Conservation (phyloP, 1,284 basidiomycete species). For the Melampsora americana region DNA sequence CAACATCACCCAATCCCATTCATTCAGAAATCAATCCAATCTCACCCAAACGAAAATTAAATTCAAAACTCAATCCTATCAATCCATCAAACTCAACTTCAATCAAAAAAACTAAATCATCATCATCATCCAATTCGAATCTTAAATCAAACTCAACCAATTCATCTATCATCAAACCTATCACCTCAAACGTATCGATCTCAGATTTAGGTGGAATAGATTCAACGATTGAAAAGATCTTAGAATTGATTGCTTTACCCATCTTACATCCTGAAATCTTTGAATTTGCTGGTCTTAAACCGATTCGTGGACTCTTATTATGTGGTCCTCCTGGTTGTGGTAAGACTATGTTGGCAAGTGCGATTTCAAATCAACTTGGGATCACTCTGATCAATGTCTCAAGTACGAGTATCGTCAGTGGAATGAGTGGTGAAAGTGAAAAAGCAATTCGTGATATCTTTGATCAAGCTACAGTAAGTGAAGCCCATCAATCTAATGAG, state of each 20-base stretch:
- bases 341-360: constrained; percentile 85
- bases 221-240: constrained; percentile 79
- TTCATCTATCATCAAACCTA: constrained; percentile 28
- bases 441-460: constrained; percentile 93
- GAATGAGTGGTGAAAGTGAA: constrained; percentile 96
- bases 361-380: constrained; percentile 86
- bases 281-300: constrained; percentile 82
- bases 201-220: constrained; percentile 85
- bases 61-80: background rate
- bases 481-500: too few relatives aligned
- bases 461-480: constrained; percentile 82
- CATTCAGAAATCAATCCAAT: background rate
- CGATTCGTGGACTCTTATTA: constrained; percentile 86
- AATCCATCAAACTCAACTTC: background rate
- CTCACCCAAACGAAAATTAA: constrained; percentile 26
- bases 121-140: background rate
- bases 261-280: constrained; percentile 94
- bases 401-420: constrained; percentile 89
- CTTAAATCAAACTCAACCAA: background rate
- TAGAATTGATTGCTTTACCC: constrained; percentile 93
- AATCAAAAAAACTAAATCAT: background rate
- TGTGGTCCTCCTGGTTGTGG: constrained; percentile 97
- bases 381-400: constrained; percentile 91
- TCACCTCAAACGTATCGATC: constrained; percentile 54
- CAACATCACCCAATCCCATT: background rate